Evolutionary conservation across 2,329 filamentous ascomycete genomes (phyloP).

Genomic region (Elsinoe ampelina): DNA sequence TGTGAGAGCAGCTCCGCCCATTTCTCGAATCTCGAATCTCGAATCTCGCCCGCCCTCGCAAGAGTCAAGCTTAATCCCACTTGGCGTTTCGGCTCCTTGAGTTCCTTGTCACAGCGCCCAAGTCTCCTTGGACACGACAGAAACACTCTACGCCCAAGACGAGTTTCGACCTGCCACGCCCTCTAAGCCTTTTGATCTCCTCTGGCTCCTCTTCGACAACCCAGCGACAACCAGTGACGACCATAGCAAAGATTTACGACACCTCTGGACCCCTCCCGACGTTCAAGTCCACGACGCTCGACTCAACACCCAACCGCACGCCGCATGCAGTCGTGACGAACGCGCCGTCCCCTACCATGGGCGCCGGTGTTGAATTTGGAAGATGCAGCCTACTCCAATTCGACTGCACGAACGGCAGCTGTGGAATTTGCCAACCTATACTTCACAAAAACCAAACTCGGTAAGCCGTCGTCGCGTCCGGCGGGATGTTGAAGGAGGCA

Average conservation of each 20-base stretch:
- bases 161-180: background rate
- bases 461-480: background rate
- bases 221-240: background rate
- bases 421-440: slow-evolving; percentile 23
- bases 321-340: slow-evolving; percentile 9
- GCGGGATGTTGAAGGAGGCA: background rate
- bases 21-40: too few species aligned
- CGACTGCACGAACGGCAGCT: slow-evolving; percentile 22
- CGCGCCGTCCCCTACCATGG: slow-evolving; percentile 11
- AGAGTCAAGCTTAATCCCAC: slow-evolving; percentile 7
- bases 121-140: slow-evolving; percentile 7
- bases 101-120: background rate
- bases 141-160: slow-evolving; percentile 8
- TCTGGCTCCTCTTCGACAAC: background rate
- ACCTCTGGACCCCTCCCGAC: background rate
- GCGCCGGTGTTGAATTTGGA: slow-evolving; percentile 3
- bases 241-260: background rate
- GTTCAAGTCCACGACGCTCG: background rate
- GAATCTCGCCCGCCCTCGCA: background rate
- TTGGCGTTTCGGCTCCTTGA: slow-evolving; percentile 11
- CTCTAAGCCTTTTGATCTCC: background rate
- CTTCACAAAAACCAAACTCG: background rate
- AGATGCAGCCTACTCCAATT: slow-evolving; percentile 11
- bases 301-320: background rate
- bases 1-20: too few species aligned